Evolutionary conservation across 345 rosid genomes (phyloP).

Genomic region (Hibiscus syriacus): DNA sequence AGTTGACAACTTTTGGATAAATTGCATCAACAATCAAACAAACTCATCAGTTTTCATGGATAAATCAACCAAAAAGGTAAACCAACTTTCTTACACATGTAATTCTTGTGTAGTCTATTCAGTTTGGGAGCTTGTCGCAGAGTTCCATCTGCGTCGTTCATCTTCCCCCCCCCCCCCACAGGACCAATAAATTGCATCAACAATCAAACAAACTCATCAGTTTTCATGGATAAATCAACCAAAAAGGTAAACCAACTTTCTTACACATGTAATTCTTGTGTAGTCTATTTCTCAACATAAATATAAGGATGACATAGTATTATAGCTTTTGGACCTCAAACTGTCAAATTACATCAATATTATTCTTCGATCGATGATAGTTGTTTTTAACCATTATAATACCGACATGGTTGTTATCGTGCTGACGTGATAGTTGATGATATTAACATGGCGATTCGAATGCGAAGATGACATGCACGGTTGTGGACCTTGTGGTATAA

Average conservation of each 20-base stretch:
- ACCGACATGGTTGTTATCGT: no score
- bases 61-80: not conserved
- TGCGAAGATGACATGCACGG: not conserved
- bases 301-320: not conserved
- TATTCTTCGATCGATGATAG: no score
- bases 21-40: slow-evolving; percentile 29
- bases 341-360: no score
- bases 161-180: slow-evolving; percentile 18
- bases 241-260: not conserved
- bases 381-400: no score
- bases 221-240: not conserved
- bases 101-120: slow-evolving; percentile 20
- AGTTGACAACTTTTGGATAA: slow-evolving; percentile 58
- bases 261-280: not conserved
- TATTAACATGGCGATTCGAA: not conserved
- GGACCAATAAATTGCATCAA: not conserved
- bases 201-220: slow-evolving; percentile 6
- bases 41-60: not conserved
- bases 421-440: no score
- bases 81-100: slow-evolving; percentile 31
- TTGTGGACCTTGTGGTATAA: not conserved
- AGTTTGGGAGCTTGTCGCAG: slow-evolving; percentile 36
- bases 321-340: not conserved
- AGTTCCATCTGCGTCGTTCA: slow-evolving; percentile 29
- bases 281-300: not conserved